These are phyloP conservation scores for Ascochyta viciae-villosae DNA, from an alignment of 2,329 filamentous ascomycete species.

Conservation along the genomic window DNA sequence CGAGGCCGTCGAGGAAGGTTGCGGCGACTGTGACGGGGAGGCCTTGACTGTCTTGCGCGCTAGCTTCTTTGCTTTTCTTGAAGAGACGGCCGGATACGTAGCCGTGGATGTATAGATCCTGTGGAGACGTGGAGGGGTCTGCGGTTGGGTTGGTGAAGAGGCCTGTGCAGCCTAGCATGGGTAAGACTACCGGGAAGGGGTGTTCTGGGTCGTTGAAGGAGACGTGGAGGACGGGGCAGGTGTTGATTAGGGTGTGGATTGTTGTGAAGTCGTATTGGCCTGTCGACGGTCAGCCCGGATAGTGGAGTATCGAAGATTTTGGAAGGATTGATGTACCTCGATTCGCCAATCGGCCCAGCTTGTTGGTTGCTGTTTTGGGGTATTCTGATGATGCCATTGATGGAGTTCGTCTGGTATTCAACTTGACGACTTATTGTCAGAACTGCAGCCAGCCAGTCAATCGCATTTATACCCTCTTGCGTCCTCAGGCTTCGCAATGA, in stretches of 20 bases:
- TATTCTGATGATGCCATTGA: slow-evolving; percentile 30
- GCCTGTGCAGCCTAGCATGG: slow-evolving; percentile 51
- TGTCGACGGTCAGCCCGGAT: slow-evolving; percentile 5
- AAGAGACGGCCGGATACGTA: slow-evolving; percentile 67
- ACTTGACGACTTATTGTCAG: too few relatives aligned
- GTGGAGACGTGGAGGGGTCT: slow-evolving; percentile 61
- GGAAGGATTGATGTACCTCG: slow-evolving; percentile 25
- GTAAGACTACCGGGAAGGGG: slow-evolving; percentile 63
- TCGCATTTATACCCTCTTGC: not conserved
- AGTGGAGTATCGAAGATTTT: not conserved
- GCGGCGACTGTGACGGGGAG: slow-evolving; percentile 40
- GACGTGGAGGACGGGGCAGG: slow-evolving; percentile 43
- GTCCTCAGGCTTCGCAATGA: not conserved
- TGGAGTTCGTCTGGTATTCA: not conserved
- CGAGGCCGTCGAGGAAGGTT: slow-evolving; percentile 54
- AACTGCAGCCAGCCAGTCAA: too few relatives aligned
- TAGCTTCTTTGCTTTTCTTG: slow-evolving; percentile 20
- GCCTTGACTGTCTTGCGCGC: slow-evolving; percentile 32
- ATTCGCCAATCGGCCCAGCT: slow-evolving; percentile 37
- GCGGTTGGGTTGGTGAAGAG: slow-evolving; percentile 57
- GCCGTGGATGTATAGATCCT: slow-evolving; percentile 46
- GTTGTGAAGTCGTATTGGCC: slow-evolving; percentile 46
- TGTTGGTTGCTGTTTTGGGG: slow-evolving; percentile 37
- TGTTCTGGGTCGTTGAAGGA: slow-evolving; percentile 44
- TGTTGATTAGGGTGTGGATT: slow-evolving; percentile 44